Evolutionary conservation across 2,329 filamentous ascomycete genomes (phyloP), one percentile per base, ranked within the genome.

Genomic region (Aspergillus fischeri): DNA sequence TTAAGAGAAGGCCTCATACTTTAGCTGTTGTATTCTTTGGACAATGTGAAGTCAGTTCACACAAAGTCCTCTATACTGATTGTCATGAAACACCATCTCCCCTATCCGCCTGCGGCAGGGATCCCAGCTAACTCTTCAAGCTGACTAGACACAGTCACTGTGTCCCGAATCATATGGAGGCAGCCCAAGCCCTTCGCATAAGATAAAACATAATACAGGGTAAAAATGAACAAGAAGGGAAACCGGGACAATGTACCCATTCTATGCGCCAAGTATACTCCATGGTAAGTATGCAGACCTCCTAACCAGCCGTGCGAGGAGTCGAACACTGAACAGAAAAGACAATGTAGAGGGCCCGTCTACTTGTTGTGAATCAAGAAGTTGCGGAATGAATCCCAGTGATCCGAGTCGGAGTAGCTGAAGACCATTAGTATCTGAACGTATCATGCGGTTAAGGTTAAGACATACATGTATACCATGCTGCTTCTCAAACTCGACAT

Each of bases 401-500:
- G 82, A 69, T 97, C 89, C 62, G 90, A 91, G 74, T 97, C 89
- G 58, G 86, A 82, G 73, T 88, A 88, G 70, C 85, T 88, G 65
- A 42, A 50, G 29, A 45, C 47, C 54, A 38, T 56, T 57, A 56
- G 56, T 52, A 27, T 57, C 29, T 10, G 11, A 48, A 11, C 38
- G 27, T 17, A 42, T n/a, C 10, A 4, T 29, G 14, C 4, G 20
- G n/a, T 20, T 21, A n/a, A 38, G 24, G 48, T 53, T 4, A 55
- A 47, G 41, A 81, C 84, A 70, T 93, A 99, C 80, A 99, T 96
- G 71, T 99, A 99, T 67, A 86, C 90, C 94, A 99, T 99, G 79
- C 92, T 97, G 77, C 87, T 92, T 73, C 91, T 84, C 80, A 99
- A 77, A 74, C 92, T 97, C 59, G 87, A 86, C 81, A 97, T 94